Base-by-base conservation (phyloP, 768 basidiomycete genomes). In the Amanita exitialis region DNA sequence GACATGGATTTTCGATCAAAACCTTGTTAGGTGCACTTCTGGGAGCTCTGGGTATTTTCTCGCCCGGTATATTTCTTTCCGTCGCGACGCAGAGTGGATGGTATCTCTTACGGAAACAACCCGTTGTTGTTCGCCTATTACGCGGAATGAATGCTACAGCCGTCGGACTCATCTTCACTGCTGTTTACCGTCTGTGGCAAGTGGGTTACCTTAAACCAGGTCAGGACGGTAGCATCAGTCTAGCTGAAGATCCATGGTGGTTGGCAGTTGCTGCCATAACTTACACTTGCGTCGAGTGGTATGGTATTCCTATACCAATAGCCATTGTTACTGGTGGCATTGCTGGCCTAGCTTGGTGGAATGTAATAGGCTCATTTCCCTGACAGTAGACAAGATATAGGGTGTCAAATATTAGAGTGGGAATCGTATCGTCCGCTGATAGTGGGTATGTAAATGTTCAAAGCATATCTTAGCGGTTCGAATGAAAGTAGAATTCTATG, bases 11-110 rank as follows among this genome's bases (percentile, higher is more conserved):
- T 3, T 46, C 52, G 2, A 51, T 69, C 3, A 66, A 66, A 6
- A 64, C 63, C 6, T 56, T 69, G 27, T 54, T 74, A 9, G 76
- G 75, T n/a, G 72, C 69, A 0, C 25, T 76, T 4, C 60, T 78
- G n/a, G 76, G 69, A 12, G 76, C 64, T 59, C 21, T 76, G 12
- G 77, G 73, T 7, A 76, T 78, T 41, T 78, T 79, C 56, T 53
- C 66, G 4, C 77, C 77, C 0, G 78, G 77, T 8, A 55, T 72
- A 20, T 64, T 64, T 60, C 57, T 72, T 34, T 65, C 65, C 6
- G 44, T 67, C 37, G 69, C 64, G 0, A 66, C 69, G 44, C 69
- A 69, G 53, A 62, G 65, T 51, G 28, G 68, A 13, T 69, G 68
- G 66, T 59, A 63, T 15, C 59, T 56, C 3, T 46, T 71, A 34